These are phyloP conservation scores for Chloris gayana DNA, from an alignment of 176 grass and related monocot species.

Conservation along the genomic window DNA sequence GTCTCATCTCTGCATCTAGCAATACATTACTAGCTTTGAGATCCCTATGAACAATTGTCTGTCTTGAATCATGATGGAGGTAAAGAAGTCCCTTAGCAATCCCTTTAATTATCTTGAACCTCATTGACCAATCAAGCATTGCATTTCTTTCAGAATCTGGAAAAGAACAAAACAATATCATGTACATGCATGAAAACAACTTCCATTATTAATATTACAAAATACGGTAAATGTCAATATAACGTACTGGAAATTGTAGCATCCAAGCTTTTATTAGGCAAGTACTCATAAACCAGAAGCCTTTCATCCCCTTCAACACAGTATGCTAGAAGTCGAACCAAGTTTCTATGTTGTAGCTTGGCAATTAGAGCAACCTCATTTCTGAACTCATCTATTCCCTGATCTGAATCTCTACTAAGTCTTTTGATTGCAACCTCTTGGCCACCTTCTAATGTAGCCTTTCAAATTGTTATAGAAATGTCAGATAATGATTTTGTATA, in stretches of 20 bases:
- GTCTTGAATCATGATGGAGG: constrained; percentile 52
- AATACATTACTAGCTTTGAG: constrained; percentile 49
- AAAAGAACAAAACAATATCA: not conserved
- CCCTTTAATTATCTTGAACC: constrained; percentile 46
- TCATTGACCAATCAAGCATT: constrained; percentile 34
- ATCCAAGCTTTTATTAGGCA: constrained; percentile 36
- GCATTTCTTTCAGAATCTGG: constrained; percentile 20
- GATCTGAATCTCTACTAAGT: constrained; percentile 37
- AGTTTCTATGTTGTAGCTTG: constrained; percentile 26
- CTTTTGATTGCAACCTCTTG: constrained; percentile 45
- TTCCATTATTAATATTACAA: no score
- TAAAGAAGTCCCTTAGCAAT: constrained; percentile 53
- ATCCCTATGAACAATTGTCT: constrained; percentile 39
- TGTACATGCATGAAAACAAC: no score
- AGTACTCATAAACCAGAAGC: constrained; percentile 30
- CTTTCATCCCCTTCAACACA: constrained; percentile 31
- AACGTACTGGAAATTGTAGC: constrained; percentile 23
- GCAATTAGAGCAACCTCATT: constrained; percentile 35
- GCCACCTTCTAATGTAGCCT: constrained; percentile 35
- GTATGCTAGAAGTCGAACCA: constrained; percentile 34
- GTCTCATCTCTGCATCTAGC: constrained; percentile 42
- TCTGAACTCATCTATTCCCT: constrained; percentile 39
- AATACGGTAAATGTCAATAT: not conserved
- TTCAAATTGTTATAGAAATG: not conserved
- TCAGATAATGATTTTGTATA: not conserved